These are phyloP conservation scores for Sporothrix inflata DNA, from an alignment of 2,329 filamentous ascomycete species.

Conservation along the genomic window DNA sequence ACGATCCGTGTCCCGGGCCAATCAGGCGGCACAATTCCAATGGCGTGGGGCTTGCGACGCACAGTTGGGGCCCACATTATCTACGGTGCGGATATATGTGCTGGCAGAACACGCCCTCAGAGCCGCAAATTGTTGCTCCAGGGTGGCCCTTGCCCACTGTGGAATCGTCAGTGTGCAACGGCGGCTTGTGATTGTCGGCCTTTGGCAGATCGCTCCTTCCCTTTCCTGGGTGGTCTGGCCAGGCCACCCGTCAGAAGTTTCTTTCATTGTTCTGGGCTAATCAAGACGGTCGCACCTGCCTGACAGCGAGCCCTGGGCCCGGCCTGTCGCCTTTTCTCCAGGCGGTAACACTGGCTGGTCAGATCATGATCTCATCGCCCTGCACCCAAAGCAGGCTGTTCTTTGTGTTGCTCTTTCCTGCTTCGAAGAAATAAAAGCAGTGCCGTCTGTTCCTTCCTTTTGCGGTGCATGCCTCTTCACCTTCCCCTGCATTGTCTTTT, in stretches of 20 bases:
- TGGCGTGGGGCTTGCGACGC: background rate
- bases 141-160: background rate
- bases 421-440: background rate
- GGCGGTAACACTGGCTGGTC: background rate
- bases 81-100: constrained; percentile 18
- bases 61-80: background rate
- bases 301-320: background rate
- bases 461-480: background rate
- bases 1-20: constrained; percentile 35
- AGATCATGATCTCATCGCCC: constrained; percentile 11
- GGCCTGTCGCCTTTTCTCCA: background rate
- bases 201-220: constrained; percentile 17
- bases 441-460: constrained; percentile 12
- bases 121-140: background rate
- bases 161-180: background rate
- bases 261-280: background rate
- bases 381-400: constrained; percentile 1
- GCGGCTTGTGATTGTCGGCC: constrained; percentile 23
- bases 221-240: background rate
- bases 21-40: constrained; percentile 21
- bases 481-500: background rate
- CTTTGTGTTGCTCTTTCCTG: background rate
- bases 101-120: background rate
- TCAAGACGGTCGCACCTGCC: background rate
- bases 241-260: background rate